phyloP scores from a whole-genome alignment of 1,139 yeast species.

The Hansenula lynferdii region DNA sequence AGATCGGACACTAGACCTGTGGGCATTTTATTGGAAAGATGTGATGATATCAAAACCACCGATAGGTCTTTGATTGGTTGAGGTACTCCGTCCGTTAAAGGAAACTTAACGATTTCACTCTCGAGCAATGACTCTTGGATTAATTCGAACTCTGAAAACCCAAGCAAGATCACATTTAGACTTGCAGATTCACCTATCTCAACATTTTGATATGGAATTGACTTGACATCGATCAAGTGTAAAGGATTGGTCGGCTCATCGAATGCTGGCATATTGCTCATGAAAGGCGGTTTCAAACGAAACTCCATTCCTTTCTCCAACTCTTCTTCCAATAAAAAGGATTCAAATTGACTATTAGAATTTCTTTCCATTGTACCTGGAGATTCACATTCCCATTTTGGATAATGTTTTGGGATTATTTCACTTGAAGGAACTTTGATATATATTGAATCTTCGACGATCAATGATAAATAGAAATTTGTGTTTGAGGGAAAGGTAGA shows the following conservation, averaged over 20 bases:
- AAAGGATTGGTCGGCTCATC: constrained; percentile 9
- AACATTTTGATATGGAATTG: background rate
- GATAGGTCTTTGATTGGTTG: no score
- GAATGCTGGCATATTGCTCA: constrained; percentile 13
- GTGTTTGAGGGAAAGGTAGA: no score
- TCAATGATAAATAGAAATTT: no score
- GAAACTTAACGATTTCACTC: no score
- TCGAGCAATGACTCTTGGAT: no score
- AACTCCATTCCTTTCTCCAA: constrained; percentile 14
- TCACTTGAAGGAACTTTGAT: no score
- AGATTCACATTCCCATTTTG: background rate
- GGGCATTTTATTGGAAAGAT: no score
- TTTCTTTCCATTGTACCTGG: background rate
- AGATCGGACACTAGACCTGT: no score
- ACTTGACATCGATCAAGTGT: constrained; percentile 2
- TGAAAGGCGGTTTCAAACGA: constrained; percentile 13
- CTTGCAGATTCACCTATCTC: background rate
- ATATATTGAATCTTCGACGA: no score
- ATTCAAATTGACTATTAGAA: constrained; percentile 1
- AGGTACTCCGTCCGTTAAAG: no score
- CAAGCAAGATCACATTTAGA: background rate
- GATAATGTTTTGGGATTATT: no score
- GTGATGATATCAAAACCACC: no score
- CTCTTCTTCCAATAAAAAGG: constrained; percentile 7
- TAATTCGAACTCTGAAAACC: background rate